Conservation (phyloP, 306 rosid species). For the Glycyrrhiza uralensis region DNA sequence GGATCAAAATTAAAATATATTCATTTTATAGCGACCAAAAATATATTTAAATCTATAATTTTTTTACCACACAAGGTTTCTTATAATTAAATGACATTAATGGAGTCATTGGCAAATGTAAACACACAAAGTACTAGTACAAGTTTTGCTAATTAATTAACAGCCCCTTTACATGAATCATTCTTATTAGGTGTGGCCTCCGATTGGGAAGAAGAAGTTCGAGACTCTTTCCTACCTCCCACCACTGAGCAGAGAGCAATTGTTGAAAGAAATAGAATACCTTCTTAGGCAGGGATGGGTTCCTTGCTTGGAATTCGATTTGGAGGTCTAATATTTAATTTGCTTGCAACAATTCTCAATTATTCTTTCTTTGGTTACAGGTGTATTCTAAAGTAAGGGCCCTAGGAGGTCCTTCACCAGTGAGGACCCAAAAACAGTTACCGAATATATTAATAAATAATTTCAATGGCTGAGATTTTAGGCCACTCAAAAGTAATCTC, state of each 20-base stretch:
- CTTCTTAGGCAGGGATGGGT: constrained; percentile 55
- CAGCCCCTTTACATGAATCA: not conserved
- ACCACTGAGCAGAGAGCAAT: not conserved
- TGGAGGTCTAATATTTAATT: constrained; percentile 27
- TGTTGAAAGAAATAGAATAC: constrained; percentile 56
- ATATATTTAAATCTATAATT: too few species aligned
- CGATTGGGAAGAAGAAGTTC: constrained; percentile 54
- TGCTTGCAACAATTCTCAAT: not conserved
- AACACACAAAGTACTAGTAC: too few species aligned
- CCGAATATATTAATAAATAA: too few species aligned
- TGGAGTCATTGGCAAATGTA: not conserved
- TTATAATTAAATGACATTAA: too few species aligned
- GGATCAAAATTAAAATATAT: too few species aligned
- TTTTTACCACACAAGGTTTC: not conserved
- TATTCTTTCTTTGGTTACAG: not conserved
- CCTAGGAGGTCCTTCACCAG: too few species aligned
- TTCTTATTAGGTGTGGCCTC: constrained; percentile 73
- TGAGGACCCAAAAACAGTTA: too few species aligned
- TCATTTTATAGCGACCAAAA: too few species aligned
- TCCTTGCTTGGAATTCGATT: constrained; percentile 74
- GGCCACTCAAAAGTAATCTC: too few species aligned
- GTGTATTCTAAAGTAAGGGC: too few species aligned
- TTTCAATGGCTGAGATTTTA: too few species aligned
- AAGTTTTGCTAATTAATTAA: not conserved
- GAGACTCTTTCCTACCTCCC: constrained; percentile 86